Evolutionary conservation across 352 stramenopile genomes (phyloP).

Genomic region (Pythium dissotocum): DNA sequence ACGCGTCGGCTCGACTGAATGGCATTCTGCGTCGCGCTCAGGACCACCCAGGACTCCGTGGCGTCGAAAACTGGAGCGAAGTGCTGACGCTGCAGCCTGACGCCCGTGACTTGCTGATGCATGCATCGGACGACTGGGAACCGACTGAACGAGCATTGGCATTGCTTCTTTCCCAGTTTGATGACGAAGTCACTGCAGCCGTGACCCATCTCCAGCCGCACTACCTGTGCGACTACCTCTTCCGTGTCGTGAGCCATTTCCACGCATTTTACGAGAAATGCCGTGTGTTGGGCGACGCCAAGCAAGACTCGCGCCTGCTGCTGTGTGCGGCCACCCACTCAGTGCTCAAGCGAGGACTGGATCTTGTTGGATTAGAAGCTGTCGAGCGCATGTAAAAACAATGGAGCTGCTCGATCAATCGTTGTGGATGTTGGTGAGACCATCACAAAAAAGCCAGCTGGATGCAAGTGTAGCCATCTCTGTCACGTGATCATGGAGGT

Average conservation of each 20-base stretch:
- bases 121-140: conserved; percentile 60
- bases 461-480: not conserved
- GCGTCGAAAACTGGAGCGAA: conserved; percentile 33
- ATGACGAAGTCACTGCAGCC: conserved; percentile 64
- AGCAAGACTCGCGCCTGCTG: conserved; percentile 66
- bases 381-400: conserved; percentile 69
- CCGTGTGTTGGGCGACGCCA: conserved; percentile 62
- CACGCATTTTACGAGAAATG: conserved; percentile 85
- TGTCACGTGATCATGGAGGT: not conserved
- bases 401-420: not conserved
- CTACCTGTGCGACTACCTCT: conserved; percentile 83
- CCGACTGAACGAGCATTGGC: conserved; percentile 64
- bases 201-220: conserved; percentile 70
- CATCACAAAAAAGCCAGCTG: not conserved
- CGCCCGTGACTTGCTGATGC: conserved; percentile 37
- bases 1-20: conserved; percentile 70
- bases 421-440: not conserved
- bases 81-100: conserved; percentile 31
- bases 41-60: conserved; percentile 21
- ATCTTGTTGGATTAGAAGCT: conserved; percentile 66
- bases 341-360: conserved; percentile 62
- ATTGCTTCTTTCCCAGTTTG: conserved; percentile 76
- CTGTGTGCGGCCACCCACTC: conserved; percentile 76
- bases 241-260: conserved; percentile 75
- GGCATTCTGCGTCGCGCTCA: conserved; percentile 70